Evolutionary conservation across 148 eudicot genomes (phyloP).

Genomic region (Cornus suecica): DNA sequence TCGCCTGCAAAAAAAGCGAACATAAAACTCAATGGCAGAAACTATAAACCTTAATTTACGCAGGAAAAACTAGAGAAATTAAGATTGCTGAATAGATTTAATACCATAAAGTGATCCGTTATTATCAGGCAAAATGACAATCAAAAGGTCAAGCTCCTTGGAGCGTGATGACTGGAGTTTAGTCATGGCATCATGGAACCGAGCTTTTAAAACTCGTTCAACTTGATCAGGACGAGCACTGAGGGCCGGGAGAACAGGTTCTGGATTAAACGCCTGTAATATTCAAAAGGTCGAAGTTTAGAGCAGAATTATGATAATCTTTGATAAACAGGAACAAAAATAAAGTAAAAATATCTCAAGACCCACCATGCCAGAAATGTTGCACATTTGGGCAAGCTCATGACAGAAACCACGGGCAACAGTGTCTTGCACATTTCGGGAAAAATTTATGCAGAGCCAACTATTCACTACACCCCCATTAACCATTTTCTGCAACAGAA

Average conservation of each 20-base stretch:
- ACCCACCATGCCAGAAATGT: slow-evolving; percentile 66
- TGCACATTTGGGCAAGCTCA: slow-evolving; percentile 80
- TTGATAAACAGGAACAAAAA: not conserved
- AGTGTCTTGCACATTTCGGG: slow-evolving; percentile 58
- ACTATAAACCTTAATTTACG: not conserved
- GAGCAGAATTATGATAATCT: not conserved
- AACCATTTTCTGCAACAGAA: slow-evolving; percentile 68
- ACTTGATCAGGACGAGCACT: slow-evolving; percentile 73
- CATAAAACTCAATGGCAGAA: not conserved
- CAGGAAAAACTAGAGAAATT: not conserved
- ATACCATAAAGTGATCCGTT: slow-evolving; percentile 89
- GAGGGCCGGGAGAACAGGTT: slow-evolving; percentile 50
- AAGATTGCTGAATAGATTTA: not conserved
- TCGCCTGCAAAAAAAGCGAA: slow-evolving; percentile 46
- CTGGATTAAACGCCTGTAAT: slow-evolving; percentile 48
- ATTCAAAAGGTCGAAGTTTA: not conserved
- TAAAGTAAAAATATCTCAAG: not conserved
- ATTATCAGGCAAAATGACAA: slow-evolving; percentile 77
- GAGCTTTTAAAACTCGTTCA: slow-evolving; percentile 53
- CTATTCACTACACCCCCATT: slow-evolving; percentile 63
- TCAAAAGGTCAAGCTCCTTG: slow-evolving; percentile 64
- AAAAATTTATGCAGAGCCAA: slow-evolving; percentile 80
- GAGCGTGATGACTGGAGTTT: slow-evolving; percentile 38
- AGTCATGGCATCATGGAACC: slow-evolving; percentile 58
- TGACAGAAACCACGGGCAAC: slow-evolving; percentile 58